Conservation (phyloP, 1,139 yeast species). For the Suhomyces terraborum region DNA sequence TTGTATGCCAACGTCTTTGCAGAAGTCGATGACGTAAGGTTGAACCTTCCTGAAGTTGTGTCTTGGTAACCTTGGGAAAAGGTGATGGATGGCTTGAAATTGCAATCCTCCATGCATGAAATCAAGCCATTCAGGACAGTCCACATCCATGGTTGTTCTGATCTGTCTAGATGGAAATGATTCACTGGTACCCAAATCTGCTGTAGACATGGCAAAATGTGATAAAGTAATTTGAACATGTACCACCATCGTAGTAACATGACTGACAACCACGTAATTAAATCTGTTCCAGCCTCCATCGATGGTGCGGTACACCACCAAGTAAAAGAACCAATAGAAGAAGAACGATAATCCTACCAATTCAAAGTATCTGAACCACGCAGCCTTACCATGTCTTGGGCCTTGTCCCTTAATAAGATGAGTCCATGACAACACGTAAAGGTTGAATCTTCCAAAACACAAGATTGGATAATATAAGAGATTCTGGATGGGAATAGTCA, state of each 20-base stretch:
- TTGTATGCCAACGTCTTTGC: conserved; percentile 74
- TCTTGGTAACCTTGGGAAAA: conserved; percentile 86
- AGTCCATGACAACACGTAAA: conserved; percentile 79
- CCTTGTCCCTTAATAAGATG: conserved; percentile 73
- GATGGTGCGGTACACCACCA: conserved; percentile 53
- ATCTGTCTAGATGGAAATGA: conserved; percentile 80
- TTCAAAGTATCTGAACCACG: conserved; percentile 84
- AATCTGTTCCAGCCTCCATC: conserved; percentile 55
- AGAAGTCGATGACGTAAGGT: conserved; percentile 68
- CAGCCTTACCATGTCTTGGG: conserved; percentile 78
- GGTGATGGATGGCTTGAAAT: conserved; percentile 87
- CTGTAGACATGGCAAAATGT: conserved; percentile 92
- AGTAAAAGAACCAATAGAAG: conserved; percentile 78
- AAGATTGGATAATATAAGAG: conserved; percentile 76
- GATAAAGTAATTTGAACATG: conserved; percentile 90
- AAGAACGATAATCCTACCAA: conserved; percentile 66
- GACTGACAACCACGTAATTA: conserved; percentile 69
- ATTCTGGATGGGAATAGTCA: conserved; percentile 63
- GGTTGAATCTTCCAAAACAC: conserved; percentile 81
- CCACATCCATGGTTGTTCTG: conserved; percentile 93
- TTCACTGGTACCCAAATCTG: conserved; percentile 80
- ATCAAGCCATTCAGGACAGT: conserved; percentile 91
- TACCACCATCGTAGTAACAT: conserved; percentile 80
- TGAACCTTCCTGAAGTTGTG: conserved; percentile 82
- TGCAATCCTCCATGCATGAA: conserved; percentile 91